Conservation (phyloP, 352 stramenopile species). For the Phytopythium montanum region DNA sequence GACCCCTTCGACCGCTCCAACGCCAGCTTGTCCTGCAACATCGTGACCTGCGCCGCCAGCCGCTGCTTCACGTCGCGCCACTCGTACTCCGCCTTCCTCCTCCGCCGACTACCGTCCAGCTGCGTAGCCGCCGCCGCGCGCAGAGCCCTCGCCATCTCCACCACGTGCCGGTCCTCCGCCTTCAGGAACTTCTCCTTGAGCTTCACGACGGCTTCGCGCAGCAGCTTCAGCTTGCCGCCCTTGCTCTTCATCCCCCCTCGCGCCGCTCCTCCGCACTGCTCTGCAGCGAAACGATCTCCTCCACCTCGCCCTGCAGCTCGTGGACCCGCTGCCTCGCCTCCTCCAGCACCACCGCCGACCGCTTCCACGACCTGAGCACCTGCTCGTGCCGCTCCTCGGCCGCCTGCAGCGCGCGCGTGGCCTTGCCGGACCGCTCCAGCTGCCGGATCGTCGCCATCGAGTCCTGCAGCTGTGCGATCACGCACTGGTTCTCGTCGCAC, state of each 20-base stretch:
- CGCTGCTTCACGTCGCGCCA: constrained; percentile 48
- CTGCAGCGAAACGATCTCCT: constrained; percentile 74
- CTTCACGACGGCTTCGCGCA: constrained; percentile 78
- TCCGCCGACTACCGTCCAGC: constrained; percentile 24
- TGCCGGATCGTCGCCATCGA: constrained; percentile 60
- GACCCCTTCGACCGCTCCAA: constrained; percentile 24
- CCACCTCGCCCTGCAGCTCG: constrained; percentile 54
- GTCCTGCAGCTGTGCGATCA: constrained; percentile 70
- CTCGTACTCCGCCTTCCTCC: constrained; percentile 34
- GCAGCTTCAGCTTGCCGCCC: constrained; percentile 57
- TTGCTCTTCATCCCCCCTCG: constrained; percentile 47
- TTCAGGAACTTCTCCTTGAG: constrained; percentile 90
- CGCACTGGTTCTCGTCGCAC: constrained; percentile 74
- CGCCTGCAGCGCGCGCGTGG: constrained; percentile 53
- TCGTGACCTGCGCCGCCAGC: constrained; percentile 45
- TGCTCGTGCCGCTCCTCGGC: constrained; percentile 64
- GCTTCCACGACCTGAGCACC: constrained; percentile 70
- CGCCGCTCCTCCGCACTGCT: constrained; percentile 23
- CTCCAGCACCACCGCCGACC: constrained; percentile 54
- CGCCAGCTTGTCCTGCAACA: constrained; percentile 66
- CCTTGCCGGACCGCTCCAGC: constrained; percentile 54
- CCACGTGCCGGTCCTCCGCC: constrained; percentile 72
- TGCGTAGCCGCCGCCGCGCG: constrained; percentile 23
- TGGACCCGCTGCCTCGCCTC: constrained; percentile 39
- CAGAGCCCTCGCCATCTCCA: constrained; percentile 60